Conservation (phyloP, 495 filamentous ascomycete genomes). For the Filosporella fistucella region DNA sequence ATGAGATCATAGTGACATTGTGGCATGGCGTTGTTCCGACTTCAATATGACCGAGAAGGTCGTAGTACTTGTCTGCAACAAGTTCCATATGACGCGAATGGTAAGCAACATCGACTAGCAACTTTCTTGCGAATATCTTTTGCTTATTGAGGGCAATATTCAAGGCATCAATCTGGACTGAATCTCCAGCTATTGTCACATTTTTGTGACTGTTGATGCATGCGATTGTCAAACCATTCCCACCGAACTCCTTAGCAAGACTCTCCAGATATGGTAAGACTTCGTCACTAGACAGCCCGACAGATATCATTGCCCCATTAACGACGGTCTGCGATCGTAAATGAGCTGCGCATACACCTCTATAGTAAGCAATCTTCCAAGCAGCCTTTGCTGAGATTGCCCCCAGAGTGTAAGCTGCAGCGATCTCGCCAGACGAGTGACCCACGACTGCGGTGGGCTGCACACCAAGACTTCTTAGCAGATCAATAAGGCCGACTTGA, state of each 20-base stretch:
- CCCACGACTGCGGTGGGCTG: not conserved
- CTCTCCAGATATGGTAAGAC: slow-evolving; percentile 15
- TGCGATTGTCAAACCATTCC: too few species aligned
- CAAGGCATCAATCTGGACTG: slow-evolving; percentile 40
- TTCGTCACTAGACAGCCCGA: slow-evolving; percentile 25
- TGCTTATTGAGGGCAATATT: slow-evolving; percentile 31
- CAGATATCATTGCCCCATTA: slow-evolving; percentile 39
- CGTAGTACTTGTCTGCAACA: slow-evolving; percentile 39
- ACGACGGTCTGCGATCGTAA: slow-evolving; percentile 10
- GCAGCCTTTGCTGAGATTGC: slow-evolving; percentile 42
- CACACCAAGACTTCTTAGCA: not conserved
- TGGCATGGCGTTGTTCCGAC: not conserved
- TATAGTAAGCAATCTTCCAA: slow-evolving; percentile 49
- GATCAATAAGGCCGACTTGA: slow-evolving; percentile 1
- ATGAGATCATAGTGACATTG: slow-evolving; percentile 24
- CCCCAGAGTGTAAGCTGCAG: slow-evolving; percentile 27
- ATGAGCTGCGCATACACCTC: slow-evolving; percentile 22
- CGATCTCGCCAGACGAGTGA: slow-evolving; percentile 2
- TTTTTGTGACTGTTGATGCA: slow-evolving; percentile 50
- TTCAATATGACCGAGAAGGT: slow-evolving; percentile 7
- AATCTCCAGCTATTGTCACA: slow-evolving; percentile 47
- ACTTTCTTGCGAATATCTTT: slow-evolving; percentile 40
- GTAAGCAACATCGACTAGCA: slow-evolving; percentile 47
- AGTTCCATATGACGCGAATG: slow-evolving; percentile 48
- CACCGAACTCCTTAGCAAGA: not conserved